A percentile compares a stretch with the other conserved stretches of the same genome.
These are phyloP conservation scores for Arctium lappa DNA, from an alignment of 129 eudicot genomes.

Conservation along the genomic window DNA sequence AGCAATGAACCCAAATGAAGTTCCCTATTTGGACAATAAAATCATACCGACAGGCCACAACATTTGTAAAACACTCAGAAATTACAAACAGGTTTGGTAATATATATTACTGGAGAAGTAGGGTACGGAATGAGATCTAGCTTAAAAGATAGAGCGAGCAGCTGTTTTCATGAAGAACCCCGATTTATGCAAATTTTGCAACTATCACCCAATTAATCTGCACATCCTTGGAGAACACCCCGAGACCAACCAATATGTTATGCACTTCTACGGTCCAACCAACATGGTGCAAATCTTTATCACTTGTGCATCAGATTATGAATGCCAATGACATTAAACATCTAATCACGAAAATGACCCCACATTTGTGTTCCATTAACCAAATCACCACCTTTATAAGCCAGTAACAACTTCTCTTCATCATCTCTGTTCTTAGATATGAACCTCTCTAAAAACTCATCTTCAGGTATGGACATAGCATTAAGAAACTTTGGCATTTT, in stretches of 20 bases:
- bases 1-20: not conserved
- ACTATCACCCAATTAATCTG: not conserved
- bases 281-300: not conserved
- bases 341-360: not conserved
- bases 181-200: not conserved
- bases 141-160: not conserved
- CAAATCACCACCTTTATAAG: conserved; percentile 27
- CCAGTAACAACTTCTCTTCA: conserved; percentile 34
- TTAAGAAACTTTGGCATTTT: conserved; percentile 28
- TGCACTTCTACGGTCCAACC: not conserved
- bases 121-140: not conserved
- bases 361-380: not conserved
- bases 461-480: conserved; percentile 34
- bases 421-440: conserved; percentile 26
- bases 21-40: conserved; percentile 1
- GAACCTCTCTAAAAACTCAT: conserved; percentile 36
- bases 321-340: not conserved
- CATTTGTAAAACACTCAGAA: not conserved
- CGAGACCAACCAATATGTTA: not conserved
- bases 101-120: not conserved
- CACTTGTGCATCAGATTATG: not conserved
- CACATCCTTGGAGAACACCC: not conserved
- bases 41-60: not conserved
- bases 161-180: not conserved
- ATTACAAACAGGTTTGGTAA: not conserved